Evolutionary conservation across 352 stramenopile genomes (phyloP), one percentile per base, ranked within the genome.

Genomic region (Globisporangium paroecandrum): DNA sequence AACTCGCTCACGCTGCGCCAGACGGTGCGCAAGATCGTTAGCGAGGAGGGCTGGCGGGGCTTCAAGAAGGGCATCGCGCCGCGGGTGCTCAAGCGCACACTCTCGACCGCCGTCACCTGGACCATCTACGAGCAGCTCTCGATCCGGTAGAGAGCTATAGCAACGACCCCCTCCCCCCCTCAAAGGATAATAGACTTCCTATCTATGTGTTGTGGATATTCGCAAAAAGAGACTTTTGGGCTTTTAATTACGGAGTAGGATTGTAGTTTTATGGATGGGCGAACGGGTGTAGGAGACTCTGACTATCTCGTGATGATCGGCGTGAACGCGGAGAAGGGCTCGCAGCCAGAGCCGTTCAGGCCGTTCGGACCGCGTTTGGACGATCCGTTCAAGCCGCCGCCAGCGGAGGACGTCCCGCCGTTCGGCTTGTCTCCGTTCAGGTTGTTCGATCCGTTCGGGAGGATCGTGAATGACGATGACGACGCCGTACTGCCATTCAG

Each of bases 71-170:
- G 98, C 49, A 90, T 98, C 38, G 69, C 91, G 47, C 95, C 98
- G 18, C 85, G 98, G 27, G 85, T 99, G 36, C 73, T 99, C 59
- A 97, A 98, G 58, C 97, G 98, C 65, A 98, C 98, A 47, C 95
- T 98, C 34, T 97, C 94, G n/a, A 98, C 98, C 4, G 98, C 98
- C 20, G 97, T 99, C 69, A 98, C 93, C 18, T 99, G 98, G 98
- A 99, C 97, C 13, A 98, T 98, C 58, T 99, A 99, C 82, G 98
- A 99, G 85, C 81, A 94, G 58, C 75, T 95, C 25, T 90, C 83
- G 3, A 68, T 90, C 46, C 75, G 76, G 58, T 91, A 87, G 12
- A 46, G 38, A 46, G 38, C 13, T 46, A 38, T 64, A 51, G 27
- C 47, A 55, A 32, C 47, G 38, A 32, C 29, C 29, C 29, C 4